phyloP scores from a whole-genome alignment of 192 early-diverging fungal genomes.

The Backusella macrospora region DNA sequence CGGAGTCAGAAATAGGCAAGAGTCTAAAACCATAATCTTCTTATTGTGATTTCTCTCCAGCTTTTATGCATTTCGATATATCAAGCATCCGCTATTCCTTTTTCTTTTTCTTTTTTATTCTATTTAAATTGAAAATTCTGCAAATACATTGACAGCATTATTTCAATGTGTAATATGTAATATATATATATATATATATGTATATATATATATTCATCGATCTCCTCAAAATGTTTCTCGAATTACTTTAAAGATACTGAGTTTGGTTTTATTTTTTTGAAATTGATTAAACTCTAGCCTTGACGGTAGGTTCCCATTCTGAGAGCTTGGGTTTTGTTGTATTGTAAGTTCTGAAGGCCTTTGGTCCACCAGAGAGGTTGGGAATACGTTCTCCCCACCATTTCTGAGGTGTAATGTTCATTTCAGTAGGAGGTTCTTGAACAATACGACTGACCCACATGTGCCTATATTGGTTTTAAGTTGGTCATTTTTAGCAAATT shows the following conservation, averaged over 20 bases:
- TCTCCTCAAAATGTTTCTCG: not conserved
- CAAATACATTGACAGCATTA: too few relatives aligned
- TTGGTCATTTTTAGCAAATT: not conserved
- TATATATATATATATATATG: too few relatives aligned
- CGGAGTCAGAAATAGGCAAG: too few relatives aligned
- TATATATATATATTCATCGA: not conserved
- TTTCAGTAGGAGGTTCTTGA: constrained; percentile 43
- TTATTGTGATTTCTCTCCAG: too few relatives aligned
- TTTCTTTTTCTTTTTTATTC: too few relatives aligned
- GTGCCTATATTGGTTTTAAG: constrained; percentile 35
- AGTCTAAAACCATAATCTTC: too few relatives aligned
- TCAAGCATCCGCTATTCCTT: too few relatives aligned
- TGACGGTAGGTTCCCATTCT: constrained; percentile 59
- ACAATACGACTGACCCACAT: constrained; percentile 43
- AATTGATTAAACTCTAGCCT: constrained; percentile 33
- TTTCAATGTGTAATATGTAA: too few relatives aligned
- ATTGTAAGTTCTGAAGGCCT: constrained; percentile 61
- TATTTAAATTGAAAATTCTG: too few relatives aligned
- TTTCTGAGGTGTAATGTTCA: constrained; percentile 34
- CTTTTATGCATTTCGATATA: too few relatives aligned
- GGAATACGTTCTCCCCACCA: constrained; percentile 30
- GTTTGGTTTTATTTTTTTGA: constrained; percentile 7
- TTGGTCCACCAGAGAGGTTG: constrained; percentile 37
- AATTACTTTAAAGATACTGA: not conserved
- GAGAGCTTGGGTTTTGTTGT: constrained; percentile 58